Evolutionary conservation across 208 protist species (phyloP), one percentile per base, ranked within the genome.

Genomic region (Angomonas ambiguus): DNA sequence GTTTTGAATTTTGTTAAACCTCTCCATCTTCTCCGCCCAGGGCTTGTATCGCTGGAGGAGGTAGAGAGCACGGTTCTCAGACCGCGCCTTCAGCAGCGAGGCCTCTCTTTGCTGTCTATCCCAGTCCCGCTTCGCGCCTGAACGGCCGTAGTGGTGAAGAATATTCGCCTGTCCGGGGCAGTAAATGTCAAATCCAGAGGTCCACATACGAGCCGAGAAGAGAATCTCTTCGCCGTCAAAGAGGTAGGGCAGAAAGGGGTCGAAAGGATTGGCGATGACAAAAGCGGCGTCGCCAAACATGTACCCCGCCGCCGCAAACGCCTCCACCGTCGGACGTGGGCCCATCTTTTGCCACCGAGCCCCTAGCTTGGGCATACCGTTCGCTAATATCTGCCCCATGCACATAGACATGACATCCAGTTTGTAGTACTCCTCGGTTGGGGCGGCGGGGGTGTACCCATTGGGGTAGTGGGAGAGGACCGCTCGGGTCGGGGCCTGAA

Each of bases 151-250:
- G 67, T 91, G 72, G 66, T 97, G 94, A 55, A 85, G 92, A 2
- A 97, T 27, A 58, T 93, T 80, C 18, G 86, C 25, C 61, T 82
- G 60, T 8, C 48, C 74, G 0, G 94, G 94, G 10, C 67, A 74
- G 74, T 94, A 97, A 35, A 93, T 83, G 68, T 96, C 85, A 71
- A 80, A 97, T 2, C 94, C 94, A 51, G 56, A 60, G 16, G 94
- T 97, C 82, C 82, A 97, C 42, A 96, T 35, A 5, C 94, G 85
- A 41, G 71, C 82, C 0, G 87, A 82, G 79, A 94, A 94, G 41
- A 92, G 59, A 25, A 88, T 90, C 68, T 97, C 93, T 69, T 98
- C 95, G 4, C 95, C 95, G 58, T 97, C 94, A 73, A 98, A 98
- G 10, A 98, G 56, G 72, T 94, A 95, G 8, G 81, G 82, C 48